Evolutionary conservation across 2,329 filamentous ascomycete genomes (phyloP), one percentile per base, ranked within the genome.

Genomic region (Passalora sequoiae): DNA sequence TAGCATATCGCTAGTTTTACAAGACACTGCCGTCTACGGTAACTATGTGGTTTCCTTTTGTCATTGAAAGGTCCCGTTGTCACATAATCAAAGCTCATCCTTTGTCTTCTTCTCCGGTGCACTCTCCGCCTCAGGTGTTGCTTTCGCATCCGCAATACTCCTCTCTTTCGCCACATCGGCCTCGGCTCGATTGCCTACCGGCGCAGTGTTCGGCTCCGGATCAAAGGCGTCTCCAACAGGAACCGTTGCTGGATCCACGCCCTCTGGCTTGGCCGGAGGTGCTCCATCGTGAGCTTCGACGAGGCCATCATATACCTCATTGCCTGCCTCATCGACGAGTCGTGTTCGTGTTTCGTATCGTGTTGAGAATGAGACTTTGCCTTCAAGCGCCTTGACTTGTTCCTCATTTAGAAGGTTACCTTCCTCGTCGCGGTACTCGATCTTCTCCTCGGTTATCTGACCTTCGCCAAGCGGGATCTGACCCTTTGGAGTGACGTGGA

Each of bases 311-410:
- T 66, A 63, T n/a, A 95, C 68, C 61, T 94, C 86, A 54, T 89
- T 88, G 47, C 89, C 92, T 31, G 80, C 66, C 40, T 78, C 78
- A 65, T 95, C 88, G 29, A 95, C 74, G 43, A 97, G 68, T 45
- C 87, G 83, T 6, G 89, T 96, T 53, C 86, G 79, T n/a, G 91
- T 96, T 73, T 97, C 91, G 64, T 96, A 96, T 55, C 84, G 84
- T 9, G 92, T 97, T 70, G 94, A 83, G 70, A 98, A 96, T 59
- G 88, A 87, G 47, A 97, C 89, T 68, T 95, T 94, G 59, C 91
- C 92, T 65, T 91, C 79, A 22, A 98, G 78, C 15, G 78, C 79
- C 59, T 84, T 80, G 46, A 98, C 89, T 63, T 95, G 80, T 60
- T 89, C 85, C 42, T 84, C 80, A 60, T 91, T 73, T 22, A 98